Evolutionary conservation across 148 eudicot species (phyloP).

Genomic region (Amaranthus palmeri): DNA sequence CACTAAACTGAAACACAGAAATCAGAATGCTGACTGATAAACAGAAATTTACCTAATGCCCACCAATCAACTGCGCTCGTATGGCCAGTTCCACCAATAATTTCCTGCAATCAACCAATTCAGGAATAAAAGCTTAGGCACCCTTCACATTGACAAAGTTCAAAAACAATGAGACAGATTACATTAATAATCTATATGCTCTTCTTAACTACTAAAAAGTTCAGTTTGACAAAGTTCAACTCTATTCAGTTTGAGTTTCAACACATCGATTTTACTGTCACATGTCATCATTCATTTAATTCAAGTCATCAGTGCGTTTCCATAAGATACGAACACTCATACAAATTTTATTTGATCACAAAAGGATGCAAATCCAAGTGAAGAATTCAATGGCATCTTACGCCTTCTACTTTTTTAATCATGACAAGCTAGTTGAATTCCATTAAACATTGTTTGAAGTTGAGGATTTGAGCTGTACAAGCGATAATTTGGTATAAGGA

Average conservation of each 20-base stretch:
- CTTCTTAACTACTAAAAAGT: background rate
- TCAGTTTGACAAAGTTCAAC: too few species aligned
- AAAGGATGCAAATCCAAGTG: too few species aligned
- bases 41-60: conserved; percentile 72
- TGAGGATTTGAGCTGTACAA: background rate
- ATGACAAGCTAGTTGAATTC: background rate
- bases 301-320: too few species aligned
- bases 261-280: too few species aligned
- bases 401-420: background rate
- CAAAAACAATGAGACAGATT: background rate
- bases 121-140: conserved; percentile 3
- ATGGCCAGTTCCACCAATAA: conserved; percentile 86
- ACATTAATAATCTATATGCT: background rate
- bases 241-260: too few species aligned
- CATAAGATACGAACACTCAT: too few species aligned
- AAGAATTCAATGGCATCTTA: too few species aligned
- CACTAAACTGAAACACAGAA: too few species aligned
- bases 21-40: background rate
- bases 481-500: background rate
- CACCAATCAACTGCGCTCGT: conserved; percentile 99
- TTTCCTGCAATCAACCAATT: conserved; percentile 58
- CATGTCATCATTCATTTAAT: too few species aligned
- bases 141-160: background rate
- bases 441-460: background rate
- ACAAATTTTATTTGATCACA: too few species aligned